Percentiles rank a stretch among this genome's conserved stretches.
Evolutionary conservation across 139 green algal species (phyloP).

Genomic region (Medakamo hakoo): DNA sequence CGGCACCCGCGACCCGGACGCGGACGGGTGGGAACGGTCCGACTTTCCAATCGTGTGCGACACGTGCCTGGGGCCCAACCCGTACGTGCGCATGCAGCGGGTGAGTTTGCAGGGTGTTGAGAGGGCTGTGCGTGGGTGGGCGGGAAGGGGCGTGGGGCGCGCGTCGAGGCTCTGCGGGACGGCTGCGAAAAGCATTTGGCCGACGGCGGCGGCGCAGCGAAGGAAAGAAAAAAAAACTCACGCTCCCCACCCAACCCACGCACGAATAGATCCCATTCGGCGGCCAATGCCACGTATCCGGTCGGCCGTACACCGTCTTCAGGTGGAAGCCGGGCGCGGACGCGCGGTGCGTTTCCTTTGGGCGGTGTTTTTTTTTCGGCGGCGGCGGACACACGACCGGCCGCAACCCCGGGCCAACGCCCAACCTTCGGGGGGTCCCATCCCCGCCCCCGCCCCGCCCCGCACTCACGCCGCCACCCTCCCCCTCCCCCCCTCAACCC

Average conservation of each 20-base stretch:
- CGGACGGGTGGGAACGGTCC: slow-evolving; percentile 76
- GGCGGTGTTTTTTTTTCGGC: too few species aligned
- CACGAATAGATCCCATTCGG: slow-evolving; percentile 65
- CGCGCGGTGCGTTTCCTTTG: too few species aligned
- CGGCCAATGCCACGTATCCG: slow-evolving; percentile 76
- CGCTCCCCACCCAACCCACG: neutral
- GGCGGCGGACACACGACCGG: too few species aligned
- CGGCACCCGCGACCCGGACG: slow-evolving; percentile 43
- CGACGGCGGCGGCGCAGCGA: too few species aligned
- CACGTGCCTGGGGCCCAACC: slow-evolving; percentile 92
- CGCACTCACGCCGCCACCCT: too few species aligned
- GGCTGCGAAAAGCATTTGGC: too few species aligned
- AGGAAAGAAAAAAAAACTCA: neutral
- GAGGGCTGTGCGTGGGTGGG: neutral
- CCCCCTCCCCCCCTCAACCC: too few species aligned
- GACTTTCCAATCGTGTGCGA: slow-evolving; percentile 98
- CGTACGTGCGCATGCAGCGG: slow-evolving; percentile 94
- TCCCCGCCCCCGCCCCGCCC: too few species aligned
- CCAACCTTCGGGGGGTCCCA: too few species aligned
- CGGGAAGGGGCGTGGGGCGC: neutral
- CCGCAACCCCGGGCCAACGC: too few species aligned
- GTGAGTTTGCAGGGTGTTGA: slow-evolving; percentile 22
- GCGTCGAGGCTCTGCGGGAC: neutral
- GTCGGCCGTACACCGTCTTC: slow-evolving; percentile 81
- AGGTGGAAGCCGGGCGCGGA: slow-evolving; percentile 74